Evolutionary conservation across 768 basidiomycete species (phyloP), one percentile per base, ranked within the genome.

Genomic region (Hydnum rufescens): DNA sequence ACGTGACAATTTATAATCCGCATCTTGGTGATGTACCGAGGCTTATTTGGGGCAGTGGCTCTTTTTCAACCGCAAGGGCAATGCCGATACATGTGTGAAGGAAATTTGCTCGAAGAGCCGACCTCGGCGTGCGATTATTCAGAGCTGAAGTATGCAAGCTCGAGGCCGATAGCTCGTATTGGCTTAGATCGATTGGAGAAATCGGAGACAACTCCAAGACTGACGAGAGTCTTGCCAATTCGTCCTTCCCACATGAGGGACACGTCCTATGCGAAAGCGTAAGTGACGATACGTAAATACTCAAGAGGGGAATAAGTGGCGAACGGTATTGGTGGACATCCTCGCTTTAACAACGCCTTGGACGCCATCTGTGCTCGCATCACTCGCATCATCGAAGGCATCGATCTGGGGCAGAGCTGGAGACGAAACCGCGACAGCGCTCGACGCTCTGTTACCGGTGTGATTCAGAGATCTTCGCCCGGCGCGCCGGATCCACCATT

Each of bases 241-340:
- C 92, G 78, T 13, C 92, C 89, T 67, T 95, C 88, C 85, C 93
- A 97, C 63, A 95, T 75, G 36, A 97, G 62, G 3, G 92, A 82
- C 19, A 96, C 71, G 56, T 89, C 82, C 90, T 90, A 54, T 51
- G 32, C 8, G 51, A 46, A 29, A 4, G 6, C 5, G 48, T 19
- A 31, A 31, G 32, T 16, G 4, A 30, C 56, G 28, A 54, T 30
- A 49, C 32, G 51, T 39, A 22, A 29, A 51, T 4, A 39, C 34
- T 19, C 49, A 19, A 31, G 28, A 28, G 47, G 25, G 18, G 50
- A 31, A 52, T 13, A 32, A 54, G 5, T 18, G 19, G 65, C 83
- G 55, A 56, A 90, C 90, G 57, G 86, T 83, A 53, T 80, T 88
- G 0, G 92, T 92, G 0, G 90, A 92, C 23, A 86, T 77, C 48